Evolutionary conservation across 2,329 filamentous ascomycete species (phyloP).

Genomic region (Bipolaris oryzae): DNA sequence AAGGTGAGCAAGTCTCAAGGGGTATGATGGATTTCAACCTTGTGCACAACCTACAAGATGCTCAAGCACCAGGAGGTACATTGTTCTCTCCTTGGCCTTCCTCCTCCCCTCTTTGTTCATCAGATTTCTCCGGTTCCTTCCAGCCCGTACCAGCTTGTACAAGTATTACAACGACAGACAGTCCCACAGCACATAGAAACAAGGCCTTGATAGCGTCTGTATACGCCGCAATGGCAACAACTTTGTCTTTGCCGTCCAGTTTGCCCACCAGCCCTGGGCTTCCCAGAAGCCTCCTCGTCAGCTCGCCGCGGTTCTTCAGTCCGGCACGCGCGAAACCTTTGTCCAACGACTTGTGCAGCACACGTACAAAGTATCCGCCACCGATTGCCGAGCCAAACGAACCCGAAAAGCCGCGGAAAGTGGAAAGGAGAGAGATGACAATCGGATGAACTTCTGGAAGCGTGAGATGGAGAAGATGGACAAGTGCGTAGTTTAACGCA

Average conservation of each 20-base stretch:
- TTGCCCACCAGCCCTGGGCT: constrained; percentile 62
- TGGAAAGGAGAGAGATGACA: constrained; percentile 75
- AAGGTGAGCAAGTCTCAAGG: not conserved
- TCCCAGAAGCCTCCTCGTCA: constrained; percentile 63
- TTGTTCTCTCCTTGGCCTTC: constrained; percentile 31
- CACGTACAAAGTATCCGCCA: constrained; percentile 73
- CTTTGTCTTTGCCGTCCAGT: constrained; percentile 57
- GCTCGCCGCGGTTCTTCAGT: constrained; percentile 47
- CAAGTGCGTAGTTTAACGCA: constrained; percentile 78
- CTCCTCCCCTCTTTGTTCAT: constrained; percentile 24
- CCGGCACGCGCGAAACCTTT: constrained; percentile 60
- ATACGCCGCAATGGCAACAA: constrained; percentile 61
- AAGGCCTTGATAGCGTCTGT: constrained; percentile 59
- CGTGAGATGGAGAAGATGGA: constrained; percentile 77
- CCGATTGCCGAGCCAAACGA: constrained; percentile 81
- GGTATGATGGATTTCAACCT: not conserved
- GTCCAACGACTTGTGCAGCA: constrained; percentile 62
- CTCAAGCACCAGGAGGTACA: constrained; percentile 26
- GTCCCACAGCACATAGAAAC: constrained; percentile 58
- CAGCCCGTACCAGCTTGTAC: constrained; percentile 66
- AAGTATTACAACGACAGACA: constrained; percentile 57
- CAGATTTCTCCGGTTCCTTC: constrained; percentile 47
- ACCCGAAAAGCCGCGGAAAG: constrained; percentile 81
- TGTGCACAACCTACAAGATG: not conserved
- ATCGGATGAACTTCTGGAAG: constrained; percentile 72